phyloP scores from a whole-genome alignment of 345 rosid genomes.

The Brassica carinata region DNA sequence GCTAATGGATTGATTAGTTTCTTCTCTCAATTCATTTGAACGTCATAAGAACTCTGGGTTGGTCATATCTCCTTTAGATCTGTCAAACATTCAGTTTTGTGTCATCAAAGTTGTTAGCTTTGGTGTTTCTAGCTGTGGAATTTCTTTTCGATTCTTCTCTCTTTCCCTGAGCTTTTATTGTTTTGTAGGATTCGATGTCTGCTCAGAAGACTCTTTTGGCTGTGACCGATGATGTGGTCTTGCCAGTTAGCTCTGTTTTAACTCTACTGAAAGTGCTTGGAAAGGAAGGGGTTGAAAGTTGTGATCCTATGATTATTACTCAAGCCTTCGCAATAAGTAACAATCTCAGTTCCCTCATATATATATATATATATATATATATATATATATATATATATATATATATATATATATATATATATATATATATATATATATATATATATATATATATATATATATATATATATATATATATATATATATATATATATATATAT shows the following conservation, averaged over 20 bases:
- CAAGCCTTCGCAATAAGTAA: constrained; percentile 65
- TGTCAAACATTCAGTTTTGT: neutral
- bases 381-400: too few species aligned
- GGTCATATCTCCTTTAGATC: neutral
- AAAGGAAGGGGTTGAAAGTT: constrained; percentile 37
- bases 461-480: too few species aligned
- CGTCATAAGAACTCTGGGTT: neutral
- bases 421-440: too few species aligned
- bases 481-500: too few species aligned
- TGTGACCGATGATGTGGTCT: constrained; percentile 38
- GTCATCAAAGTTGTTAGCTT: constrained; percentile 12
- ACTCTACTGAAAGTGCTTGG: constrained; percentile 45
- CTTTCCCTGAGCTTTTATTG: neutral
- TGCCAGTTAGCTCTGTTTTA: constrained; percentile 43
- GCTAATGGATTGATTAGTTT: too few species aligned
- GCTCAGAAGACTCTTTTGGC: constrained; percentile 27
- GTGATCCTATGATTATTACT: constrained; percentile 55
- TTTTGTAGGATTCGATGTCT: constrained; percentile 31
- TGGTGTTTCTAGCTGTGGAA: neutral
- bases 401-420: too few species aligned
- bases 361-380: too few species aligned
- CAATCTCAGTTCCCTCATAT: neutral
- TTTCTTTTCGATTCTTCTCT: neutral
- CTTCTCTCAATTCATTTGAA: neutral
- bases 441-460: too few species aligned